Base-by-base conservation (phyloP, 1,284 basidiomycete species). In the Fomitopsis pinicola region DNA sequence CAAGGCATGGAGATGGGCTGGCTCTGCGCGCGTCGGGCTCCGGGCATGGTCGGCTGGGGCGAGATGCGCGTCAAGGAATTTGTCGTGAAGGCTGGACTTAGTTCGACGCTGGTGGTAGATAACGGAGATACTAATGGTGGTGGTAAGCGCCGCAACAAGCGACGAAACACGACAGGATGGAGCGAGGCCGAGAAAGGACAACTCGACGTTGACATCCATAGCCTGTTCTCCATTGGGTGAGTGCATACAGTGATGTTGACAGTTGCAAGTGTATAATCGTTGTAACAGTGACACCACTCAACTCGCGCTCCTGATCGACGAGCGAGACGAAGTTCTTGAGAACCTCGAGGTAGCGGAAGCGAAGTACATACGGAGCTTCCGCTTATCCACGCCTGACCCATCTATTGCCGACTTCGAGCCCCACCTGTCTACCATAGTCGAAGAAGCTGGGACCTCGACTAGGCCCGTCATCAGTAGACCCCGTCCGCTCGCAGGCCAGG, bases 311-410 rank as follows among this genome's bases (percentile, higher is more conserved):
- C 80, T 92, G 28, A 88, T 93, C 48, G 81, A 84, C 33, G 85
- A 92, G 71, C 80, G 92, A 28, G 88, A 89, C 63, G 80, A 83
- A 66, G 85, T 92, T 22, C 75, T 94, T 26, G 84, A 91, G 64
- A 84, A 88, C 62, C 80, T 94, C 8, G 91, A 94, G 75, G 82
- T 87, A 55, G 88, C 89, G 2, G 91, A 93, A 75, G 83, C 88
- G 6, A 82, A 81, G 67, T 93, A 92, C 69, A 91, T 94, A 66
- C 78, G 79, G 57, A 90, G 88, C 0, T 92, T 92, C 77, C 77
- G 83, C n/a, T 75, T 88, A 8, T 82, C 84, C 0, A 89, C 88
- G 0, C 87, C 88, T 5, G 86, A 87, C 61, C 86, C 86, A 9
- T 78, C 78, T 14, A 68, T 78, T 15, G 67, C 69, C 12, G 76